Base-by-base conservation (phyloP, 2,329 filamentous ascomycete genomes). In the Rhynchosporium agropyri region DNA sequence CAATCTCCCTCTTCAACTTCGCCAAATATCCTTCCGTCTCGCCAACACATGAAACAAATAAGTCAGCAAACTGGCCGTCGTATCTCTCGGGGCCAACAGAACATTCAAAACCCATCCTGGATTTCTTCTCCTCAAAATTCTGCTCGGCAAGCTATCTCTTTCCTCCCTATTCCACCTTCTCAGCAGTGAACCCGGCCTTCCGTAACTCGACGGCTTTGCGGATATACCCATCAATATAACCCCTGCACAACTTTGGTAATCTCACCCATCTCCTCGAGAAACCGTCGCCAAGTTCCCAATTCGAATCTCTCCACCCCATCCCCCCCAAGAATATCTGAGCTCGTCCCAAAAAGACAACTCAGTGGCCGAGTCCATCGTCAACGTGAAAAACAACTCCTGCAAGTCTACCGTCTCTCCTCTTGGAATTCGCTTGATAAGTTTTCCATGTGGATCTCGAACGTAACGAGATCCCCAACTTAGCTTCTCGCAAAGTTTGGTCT, bases 281-380 rank as follows among this genome's bases (percentile, higher is more conserved):
- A 73, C 15, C 8, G 33, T 61, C 4, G 55, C 59, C n/a, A 74
- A 36, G 48, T 64, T 70, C 2, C 75, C 73, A n/a, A 71, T 56
- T 40, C 74, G 69, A 4, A 65, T 42, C 15, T 70, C 10, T 55
- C 57, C 38, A 50, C 70, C 3, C 57, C 40, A 7, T 48, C 64
- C 6, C 45, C 31, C 8, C 64, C 65, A 40, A 84, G 69, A 13
- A 79, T 80, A 64, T 79, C 76, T 3, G 81, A 80, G 57, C 80
- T 84, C 53, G 84, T 78, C 6, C 88, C 88, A 53, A 90, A 87
- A 4, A 91, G 76, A 67, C 20, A 90, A 89, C 51, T 88, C 85
- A 0, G 87, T 90, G 0, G 87, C 85, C 0, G 85, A 83, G 65
- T 90, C 87, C 20, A 90, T 79, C 0, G 87, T 89, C 70, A 89